Evolutionary conservation across 164 flowering plant genomes (phyloP).

Genomic region (Brasenia schreberi): DNA sequence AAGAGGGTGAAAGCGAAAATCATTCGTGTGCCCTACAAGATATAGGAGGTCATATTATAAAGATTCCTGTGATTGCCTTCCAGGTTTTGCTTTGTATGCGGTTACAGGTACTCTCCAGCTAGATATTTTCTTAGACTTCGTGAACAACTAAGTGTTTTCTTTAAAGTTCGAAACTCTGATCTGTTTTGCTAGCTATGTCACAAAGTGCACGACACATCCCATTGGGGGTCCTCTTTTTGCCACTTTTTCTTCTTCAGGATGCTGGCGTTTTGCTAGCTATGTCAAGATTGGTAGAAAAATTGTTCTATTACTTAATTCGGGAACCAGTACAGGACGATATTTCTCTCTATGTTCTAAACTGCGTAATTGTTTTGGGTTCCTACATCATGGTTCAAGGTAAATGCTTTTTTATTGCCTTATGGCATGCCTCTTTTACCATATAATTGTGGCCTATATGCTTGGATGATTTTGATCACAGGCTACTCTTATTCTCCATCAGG

Average conservation of each 20-base stretch:
- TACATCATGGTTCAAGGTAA: conserved; percentile 89
- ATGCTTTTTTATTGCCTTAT: background rate
- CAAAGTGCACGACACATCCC: conserved; percentile 45
- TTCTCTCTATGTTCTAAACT: conserved; percentile 31
- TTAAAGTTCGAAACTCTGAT: too few species aligned
- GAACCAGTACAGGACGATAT: conserved; percentile 37
- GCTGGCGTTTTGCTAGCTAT: conserved; percentile 57
- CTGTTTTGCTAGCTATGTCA: conserved; percentile 15
- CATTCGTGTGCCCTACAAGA: conserved; percentile 56
- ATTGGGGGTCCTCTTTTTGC: conserved; percentile 46
- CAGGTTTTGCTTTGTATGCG: conserved; percentile 80
- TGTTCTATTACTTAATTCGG: conserved; percentile 35
- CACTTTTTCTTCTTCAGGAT: conserved; percentile 69
- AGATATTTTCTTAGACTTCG: background rate
- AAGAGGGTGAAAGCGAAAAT: conserved; percentile 37
- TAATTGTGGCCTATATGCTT: too few species aligned
- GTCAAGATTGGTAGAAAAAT: conserved; percentile 60
- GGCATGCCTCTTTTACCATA: background rate
- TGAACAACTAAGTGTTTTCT: too few species aligned
- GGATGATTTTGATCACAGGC: too few species aligned
- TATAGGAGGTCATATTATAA: conserved; percentile 90
- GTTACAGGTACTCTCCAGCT: conserved; percentile 43
- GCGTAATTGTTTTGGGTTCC: conserved; percentile 53
- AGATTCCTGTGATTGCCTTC: conserved; percentile 62
- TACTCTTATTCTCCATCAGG: conserved; percentile 18